Base-by-base conservation (phyloP, 805 yeast species). In the Suhomyces sp. region DNA sequence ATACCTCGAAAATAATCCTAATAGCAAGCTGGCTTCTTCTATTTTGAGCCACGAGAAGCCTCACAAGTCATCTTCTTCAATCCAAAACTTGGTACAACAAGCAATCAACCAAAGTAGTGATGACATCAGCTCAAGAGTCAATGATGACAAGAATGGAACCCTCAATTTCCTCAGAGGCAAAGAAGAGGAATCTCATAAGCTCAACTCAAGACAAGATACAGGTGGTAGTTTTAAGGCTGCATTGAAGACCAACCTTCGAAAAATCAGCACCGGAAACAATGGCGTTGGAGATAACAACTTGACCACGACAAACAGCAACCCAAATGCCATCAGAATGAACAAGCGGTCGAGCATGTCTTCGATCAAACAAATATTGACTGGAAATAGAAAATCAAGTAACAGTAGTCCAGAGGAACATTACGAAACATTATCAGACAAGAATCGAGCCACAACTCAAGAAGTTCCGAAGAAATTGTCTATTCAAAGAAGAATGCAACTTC, bases 401-500 rank as follows among this genome's bases (percentile, higher is more conserved):
- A 27, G n/a, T 16, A 36, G 25, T 22, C 24, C 30, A 7, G 38
- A 39, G 11, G 36, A 33, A 11, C 21, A 19, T 12, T 12, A 16
- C 15, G 19, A 28, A 12, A 10, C 9, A 17, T 12, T n/a, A 5
- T 6, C 31, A 4, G 18, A 28, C 10, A 35, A 37, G 26, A 38
- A 15, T 12, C 4, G 13, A 13, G 24, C 7, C 12, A 6, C n/a
- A n/a, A n/a, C 20, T 10, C 29, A 14, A 6, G 33, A 31, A 22
- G 29, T 22, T 13, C 20, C 41, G 3, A 51, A 51, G 39, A 59
- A 60, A 27, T 35, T 54, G 12, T 62, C 71, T 2, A 78, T 81
- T 28, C 82, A 78, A 46, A 60, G 73, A 37, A 65, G 84, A 45
- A 77, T 79, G 54, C 73, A 71, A 29, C 68, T 67, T 46, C 60